phyloP scores from a whole-genome alignment of 2,329 filamentous ascomycete genomes.

The Paracoccidioides lutzii region DNA sequence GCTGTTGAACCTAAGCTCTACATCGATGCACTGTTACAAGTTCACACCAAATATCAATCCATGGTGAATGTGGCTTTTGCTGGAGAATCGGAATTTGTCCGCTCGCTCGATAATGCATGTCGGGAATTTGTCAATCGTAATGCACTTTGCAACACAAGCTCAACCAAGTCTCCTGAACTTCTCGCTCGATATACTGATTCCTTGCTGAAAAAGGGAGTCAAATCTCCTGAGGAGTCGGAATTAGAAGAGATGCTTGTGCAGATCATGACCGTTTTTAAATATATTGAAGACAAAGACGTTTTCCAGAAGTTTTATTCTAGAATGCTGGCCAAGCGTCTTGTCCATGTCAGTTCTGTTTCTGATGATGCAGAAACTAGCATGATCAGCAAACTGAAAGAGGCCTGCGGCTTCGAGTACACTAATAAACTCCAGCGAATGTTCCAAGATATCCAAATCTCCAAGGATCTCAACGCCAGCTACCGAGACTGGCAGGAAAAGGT shows the following conservation, averaged over 20 bases:
- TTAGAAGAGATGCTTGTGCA: slow-evolving; percentile 77
- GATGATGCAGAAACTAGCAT: slow-evolving; percentile 98
- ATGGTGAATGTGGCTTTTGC: slow-evolving; percentile 87
- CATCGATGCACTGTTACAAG: slow-evolving; percentile 85
- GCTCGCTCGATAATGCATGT: slow-evolving; percentile 92
- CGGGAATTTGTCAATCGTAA: slow-evolving; percentile 97
- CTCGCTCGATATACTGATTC: slow-evolving; percentile 93
- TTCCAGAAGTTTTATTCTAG: slow-evolving; percentile 99
- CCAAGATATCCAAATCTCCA: slow-evolving; percentile 98
- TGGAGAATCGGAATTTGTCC: slow-evolving; percentile 91
- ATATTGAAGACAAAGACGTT: slow-evolving; percentile 99
- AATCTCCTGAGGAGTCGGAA: slow-evolving; percentile 85
- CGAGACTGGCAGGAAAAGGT: slow-evolving; percentile 59
- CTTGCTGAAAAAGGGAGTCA: slow-evolving; percentile 71
- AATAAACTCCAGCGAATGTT: slow-evolving; percentile 99
- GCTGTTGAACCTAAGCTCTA: slow-evolving; percentile 93
- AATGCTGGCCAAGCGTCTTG: slow-evolving; percentile 86
- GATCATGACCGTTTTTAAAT: slow-evolving; percentile 99
- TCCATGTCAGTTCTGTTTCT: slow-evolving; percentile 88
- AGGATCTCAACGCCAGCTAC: slow-evolving; percentile 86
- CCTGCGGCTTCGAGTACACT: slow-evolving; percentile 96
- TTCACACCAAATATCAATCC: slow-evolving; percentile 83
- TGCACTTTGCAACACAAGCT: slow-evolving; percentile 84
- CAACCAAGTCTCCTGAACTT: slow-evolving; percentile 86
- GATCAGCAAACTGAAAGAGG: slow-evolving; percentile 98